Base-by-base conservation (phyloP, 73 alveolate species). In the Breviolum minutum region DNA sequence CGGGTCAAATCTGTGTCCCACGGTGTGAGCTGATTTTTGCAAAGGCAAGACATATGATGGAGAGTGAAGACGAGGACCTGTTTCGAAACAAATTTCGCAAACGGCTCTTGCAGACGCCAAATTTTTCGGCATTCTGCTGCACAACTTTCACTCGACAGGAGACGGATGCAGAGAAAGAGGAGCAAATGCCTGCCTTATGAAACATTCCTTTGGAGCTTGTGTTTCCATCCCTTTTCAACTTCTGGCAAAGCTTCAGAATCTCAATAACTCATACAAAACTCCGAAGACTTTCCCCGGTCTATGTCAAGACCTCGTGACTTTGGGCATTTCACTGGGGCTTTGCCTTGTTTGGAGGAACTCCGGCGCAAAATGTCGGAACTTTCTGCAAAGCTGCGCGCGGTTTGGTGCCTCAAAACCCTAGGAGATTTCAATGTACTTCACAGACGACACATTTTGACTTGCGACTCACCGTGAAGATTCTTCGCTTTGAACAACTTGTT, bases 141-240 rank as follows among this genome's bases (percentile, higher is more conserved):
- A 7, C 32, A 26, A 5, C 9, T 16, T 30, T 40, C 22, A 66
- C 89, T 81, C 40, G 63, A 27, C 86, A 88, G 95, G 95, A 88
- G 71, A 88, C 95, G 6, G 95, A 88, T 32, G 95, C 95, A 22
- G 95, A 88, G 95, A 88, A 88, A 74, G 95, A 88, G 95, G 95
- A 32, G 84, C 63, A n/a, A 68, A 13, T 48, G 24, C 77, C 24
- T 40, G 54, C 54, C 54, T 40, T 40, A 13, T 77, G 19, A 27
- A 22, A 16, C 64, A 79, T 30, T 13, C 30, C 13, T 71, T 17
- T 12, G 7, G 29, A 8, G 60, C 3, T 84, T 84, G 69, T 77
- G 54, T 40, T 40, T 40, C 54, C 54, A 40, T 40, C 54, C 54
- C 4, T 17, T 68, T 17, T 68, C 24, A 22, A 68, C 77, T 68